These are phyloP conservation scores for Cystobasidiaceae sp. DNA, from an alignment of 1,284 basidiomycete species.

Conservation along the genomic window DNA sequence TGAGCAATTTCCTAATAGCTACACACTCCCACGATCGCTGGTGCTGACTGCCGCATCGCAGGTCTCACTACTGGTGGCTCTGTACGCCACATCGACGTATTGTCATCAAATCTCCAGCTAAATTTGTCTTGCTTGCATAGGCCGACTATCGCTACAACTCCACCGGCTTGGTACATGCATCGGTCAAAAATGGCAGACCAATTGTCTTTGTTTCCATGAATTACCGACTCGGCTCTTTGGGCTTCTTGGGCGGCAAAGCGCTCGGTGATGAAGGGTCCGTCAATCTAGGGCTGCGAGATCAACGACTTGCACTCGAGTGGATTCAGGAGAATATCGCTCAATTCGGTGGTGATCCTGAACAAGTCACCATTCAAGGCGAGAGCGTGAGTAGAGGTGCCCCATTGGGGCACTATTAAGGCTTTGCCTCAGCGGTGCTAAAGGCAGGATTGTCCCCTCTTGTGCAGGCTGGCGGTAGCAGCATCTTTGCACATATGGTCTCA, in stretches of 20 bases:
- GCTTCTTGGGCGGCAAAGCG: neutral
- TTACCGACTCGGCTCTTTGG: slow-evolving; percentile 18
- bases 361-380: slow-evolving; percentile 16
- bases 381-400: slow-evolving; percentile 1
- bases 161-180: neutral
- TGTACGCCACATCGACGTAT: neutral
- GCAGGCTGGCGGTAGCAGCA: slow-evolving; percentile 1
- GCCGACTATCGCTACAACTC: slow-evolving; percentile 24
- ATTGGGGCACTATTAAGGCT: no score
- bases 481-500: slow-evolving; percentile 1
- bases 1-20: no score
- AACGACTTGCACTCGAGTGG: slow-evolving; percentile 17
- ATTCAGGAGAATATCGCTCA: slow-evolving; percentile 10
- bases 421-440: no score
- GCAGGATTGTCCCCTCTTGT: neutral
- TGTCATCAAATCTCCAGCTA: neutral
- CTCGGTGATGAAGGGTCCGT: neutral
- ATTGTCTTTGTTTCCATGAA: slow-evolving; percentile 23
- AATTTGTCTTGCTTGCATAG: neutral
- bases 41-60: neutral
- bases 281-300: slow-evolving; percentile 18
- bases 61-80: neutral
- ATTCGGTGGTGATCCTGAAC: slow-evolving; percentile 22
- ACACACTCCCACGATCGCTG: neutral
- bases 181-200: slow-evolving; percentile 8